Percentiles rank a stretch among this genome's conserved stretches.
These are phyloP conservation scores for Trichoderma semiorbis DNA, from an alignment of 2,329 filamentous ascomycete genomes.

Conservation along the genomic window DNA sequence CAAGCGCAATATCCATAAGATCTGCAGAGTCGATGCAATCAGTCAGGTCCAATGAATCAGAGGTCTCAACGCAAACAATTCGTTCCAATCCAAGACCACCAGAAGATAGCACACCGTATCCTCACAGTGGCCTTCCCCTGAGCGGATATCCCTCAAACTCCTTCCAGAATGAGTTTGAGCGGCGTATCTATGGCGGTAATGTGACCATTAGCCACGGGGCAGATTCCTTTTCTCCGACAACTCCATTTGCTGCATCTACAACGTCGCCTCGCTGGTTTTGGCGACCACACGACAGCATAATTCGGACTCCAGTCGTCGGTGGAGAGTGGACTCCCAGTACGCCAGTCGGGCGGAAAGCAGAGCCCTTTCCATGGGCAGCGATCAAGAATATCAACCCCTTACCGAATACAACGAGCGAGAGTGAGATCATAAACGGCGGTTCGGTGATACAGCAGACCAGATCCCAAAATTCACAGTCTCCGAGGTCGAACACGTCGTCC, in stretches of 20 bases:
- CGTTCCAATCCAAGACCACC: constrained; percentile 28
- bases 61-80: constrained; percentile 24
- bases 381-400: constrained; percentile 13
- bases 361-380: constrained; percentile 26
- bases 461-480: constrained; percentile 12
- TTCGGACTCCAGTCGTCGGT: constrained; percentile 22
- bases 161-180: constrained; percentile 14
- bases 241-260: constrained; percentile 24
- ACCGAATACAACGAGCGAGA: background rate
- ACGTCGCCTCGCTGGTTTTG: constrained; percentile 23
- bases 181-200: constrained; percentile 22
- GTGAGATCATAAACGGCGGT: background rate
- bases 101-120: constrained; percentile 32
- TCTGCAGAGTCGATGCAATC: constrained; percentile 25
- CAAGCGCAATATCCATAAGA: constrained; percentile 23
- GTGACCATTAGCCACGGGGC: constrained; percentile 15
- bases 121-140: constrained; percentile 22
- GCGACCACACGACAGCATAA: constrained; percentile 20
- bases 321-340: constrained; percentile 20
- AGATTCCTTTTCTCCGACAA: constrained; percentile 19
- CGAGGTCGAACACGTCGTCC: constrained; percentile 18
- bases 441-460: background rate
- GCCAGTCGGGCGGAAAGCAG: constrained; percentile 23
- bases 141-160: constrained; percentile 24
- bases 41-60: constrained; percentile 24